These are phyloP conservation scores for Botrytis tulipae DNA, from an alignment of 2,329 filamentous ascomycete genomes.

Conservation along the genomic window DNA sequence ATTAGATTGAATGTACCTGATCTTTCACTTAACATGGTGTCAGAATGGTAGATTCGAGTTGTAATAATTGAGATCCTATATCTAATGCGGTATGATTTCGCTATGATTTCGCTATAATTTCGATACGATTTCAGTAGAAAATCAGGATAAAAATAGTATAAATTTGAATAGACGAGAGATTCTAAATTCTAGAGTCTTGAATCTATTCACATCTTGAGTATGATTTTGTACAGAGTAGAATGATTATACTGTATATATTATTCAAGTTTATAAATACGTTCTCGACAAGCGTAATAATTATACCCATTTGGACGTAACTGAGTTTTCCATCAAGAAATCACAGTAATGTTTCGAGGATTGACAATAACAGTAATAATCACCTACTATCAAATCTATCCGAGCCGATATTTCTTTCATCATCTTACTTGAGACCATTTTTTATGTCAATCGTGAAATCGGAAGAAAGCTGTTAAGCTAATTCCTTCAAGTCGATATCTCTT, in stretches of 20 bases:
- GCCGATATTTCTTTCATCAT: background rate
- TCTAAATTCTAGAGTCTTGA: background rate
- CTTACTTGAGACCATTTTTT: background rate
- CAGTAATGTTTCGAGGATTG: background rate
- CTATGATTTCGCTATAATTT: too few relatives aligned
- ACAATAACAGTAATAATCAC: background rate
- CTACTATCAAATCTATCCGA: background rate
- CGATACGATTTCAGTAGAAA: background rate
- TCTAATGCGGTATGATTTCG: background rate
- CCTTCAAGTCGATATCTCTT: background rate
- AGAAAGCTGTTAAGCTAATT: background rate
- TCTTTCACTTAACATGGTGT: background rate
- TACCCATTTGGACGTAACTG: background rate
- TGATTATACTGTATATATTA: background rate
- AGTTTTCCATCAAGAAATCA: background rate
- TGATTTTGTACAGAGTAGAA: too few relatives aligned
- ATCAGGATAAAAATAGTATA: background rate
- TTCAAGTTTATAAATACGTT: background rate
- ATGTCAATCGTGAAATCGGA: background rate
- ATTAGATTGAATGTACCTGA: background rate
- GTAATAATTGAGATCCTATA: background rate
- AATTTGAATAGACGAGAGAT: background rate
- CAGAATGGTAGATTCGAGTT: background rate
- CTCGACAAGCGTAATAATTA: background rate
- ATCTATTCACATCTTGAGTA: background rate